These are phyloP conservation scores for Phytopythium chamaehyphon DNA, from an alignment of 352 stramenopile species.

Conservation along the genomic window DNA sequence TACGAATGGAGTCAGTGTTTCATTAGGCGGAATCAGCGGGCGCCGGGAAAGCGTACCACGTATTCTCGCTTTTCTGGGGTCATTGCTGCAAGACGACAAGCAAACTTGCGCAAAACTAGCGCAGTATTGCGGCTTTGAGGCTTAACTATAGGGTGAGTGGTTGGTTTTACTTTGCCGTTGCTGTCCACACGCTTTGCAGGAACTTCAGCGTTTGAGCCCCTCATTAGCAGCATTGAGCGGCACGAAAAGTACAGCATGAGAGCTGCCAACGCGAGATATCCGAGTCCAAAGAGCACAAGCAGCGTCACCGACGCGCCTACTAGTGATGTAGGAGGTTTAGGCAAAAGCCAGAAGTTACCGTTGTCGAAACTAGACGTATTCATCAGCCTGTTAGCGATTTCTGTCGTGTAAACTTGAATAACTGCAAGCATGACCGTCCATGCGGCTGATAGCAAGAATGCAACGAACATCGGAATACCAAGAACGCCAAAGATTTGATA, in stretches of 20 bases:
- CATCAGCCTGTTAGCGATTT: conserved; percentile 38
- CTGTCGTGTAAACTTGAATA: conserved; percentile 30
- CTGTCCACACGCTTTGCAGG: background rate
- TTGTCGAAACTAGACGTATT: conserved; percentile 33
- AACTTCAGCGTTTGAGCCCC: background rate
- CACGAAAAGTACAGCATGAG: conserved; percentile 23
- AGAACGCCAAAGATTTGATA: conserved; percentile 32
- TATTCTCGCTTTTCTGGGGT: conserved; percentile 3
- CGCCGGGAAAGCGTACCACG: background rate
- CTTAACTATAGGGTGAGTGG: background rate
- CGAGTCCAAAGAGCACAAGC: conserved; percentile 24
- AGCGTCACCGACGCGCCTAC: conserved; percentile 18
- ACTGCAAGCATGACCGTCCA: conserved; percentile 33
- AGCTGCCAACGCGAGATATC: conserved; percentile 27
- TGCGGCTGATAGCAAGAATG: conserved; percentile 25
- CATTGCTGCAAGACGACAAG: background rate
- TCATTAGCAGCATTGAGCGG: background rate
- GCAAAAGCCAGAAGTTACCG: conserved; percentile 45
- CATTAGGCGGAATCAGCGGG: background rate
- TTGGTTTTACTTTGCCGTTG: background rate
- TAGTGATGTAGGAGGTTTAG: conserved; percentile 15
- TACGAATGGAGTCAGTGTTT: conserved; percentile 5
- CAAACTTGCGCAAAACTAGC: background rate
- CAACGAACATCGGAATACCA: conserved; percentile 33
- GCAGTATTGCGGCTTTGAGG: background rate